Evolutionary conservation across 768 basidiomycete species (phyloP), one percentile per base, ranked within the genome.

Genomic region (Dacryopinax primogenitus): DNA sequence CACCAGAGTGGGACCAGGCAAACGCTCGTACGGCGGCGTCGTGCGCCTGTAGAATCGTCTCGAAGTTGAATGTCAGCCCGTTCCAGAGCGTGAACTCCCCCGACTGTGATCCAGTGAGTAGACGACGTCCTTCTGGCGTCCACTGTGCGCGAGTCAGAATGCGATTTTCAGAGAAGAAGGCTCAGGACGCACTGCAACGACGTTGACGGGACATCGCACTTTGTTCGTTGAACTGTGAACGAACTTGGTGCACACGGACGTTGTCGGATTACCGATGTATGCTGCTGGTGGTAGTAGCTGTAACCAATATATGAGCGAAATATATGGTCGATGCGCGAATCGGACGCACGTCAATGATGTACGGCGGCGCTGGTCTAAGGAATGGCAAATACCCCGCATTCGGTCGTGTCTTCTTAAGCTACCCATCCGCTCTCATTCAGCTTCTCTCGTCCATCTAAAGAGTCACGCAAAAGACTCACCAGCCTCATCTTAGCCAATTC

Each of bases 1-100:
- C 80, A n/a, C 95, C 96, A 0, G 90, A 90, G 70, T 96, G 92
- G 0, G 91, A 91, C 76, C 94, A 99, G 16, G 83, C 77, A 73
- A 97, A 83, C 0, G 92, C 82, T 37, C 94, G 92, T 65, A 99
- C 90, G 37, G 92, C 89, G 1, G 88, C 86, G 72, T 99, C 96
- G 75, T 99, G 96, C 0, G 94, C 95, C 77, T 97, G 95, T n/a
- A 98, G 83, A 69, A 99, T 97, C 0, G 95, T 96, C 76, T 99
- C 96, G 72, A 98, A 99, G 77, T 98, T 99, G 84, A 98, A 99
- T 0, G 96, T 97, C 26, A 95, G 81, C 30, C 95, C 95, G 69
- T 99, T 99, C 96, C 96, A 98, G 4, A 98, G 82, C 0, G 95
- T 98, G 76, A 99, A 97, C 77, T 98, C 96, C 51, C 96, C 96